phyloP scores from a whole-genome alignment of 495 filamentous ascomycete species.

The Beverwykella pulmonaria region DNA sequence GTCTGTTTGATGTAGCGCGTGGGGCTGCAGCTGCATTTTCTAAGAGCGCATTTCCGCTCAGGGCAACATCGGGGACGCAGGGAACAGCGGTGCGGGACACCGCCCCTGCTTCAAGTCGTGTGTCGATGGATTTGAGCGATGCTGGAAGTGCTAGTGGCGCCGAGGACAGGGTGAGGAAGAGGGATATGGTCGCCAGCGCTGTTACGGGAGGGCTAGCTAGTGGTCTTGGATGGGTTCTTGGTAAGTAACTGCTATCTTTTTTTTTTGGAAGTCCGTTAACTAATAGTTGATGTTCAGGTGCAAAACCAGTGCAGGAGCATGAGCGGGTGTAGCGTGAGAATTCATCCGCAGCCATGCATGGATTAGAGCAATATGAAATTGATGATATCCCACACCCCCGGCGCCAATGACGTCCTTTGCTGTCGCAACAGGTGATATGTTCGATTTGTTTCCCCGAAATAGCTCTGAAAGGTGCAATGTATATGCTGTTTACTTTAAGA shows the following conservation, averaged over 20 bases:
- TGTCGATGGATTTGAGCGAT: constrained; percentile 34
- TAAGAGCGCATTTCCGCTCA: constrained; percentile 62
- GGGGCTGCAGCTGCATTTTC: constrained; percentile 76
- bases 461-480: too few relatives aligned
- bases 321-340: not conserved
- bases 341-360: not conserved
- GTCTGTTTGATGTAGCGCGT: constrained; percentile 87
- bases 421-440: too few relatives aligned
- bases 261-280: not conserved
- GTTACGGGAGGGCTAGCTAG: constrained; percentile 46
- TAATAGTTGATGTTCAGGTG: constrained; percentile 12
- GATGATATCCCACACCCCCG: not conserved
- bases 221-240: constrained; percentile 50
- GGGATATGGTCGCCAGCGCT: constrained; percentile 49
- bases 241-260: constrained; percentile 22
- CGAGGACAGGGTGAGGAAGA: constrained; percentile 46
- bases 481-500: too few relatives aligned
- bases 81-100: not conserved
- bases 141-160: constrained; percentile 36
- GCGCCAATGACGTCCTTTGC: not conserved
- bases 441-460: too few relatives aligned
- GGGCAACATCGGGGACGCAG: constrained; percentile 30
- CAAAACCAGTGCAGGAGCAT: constrained; percentile 13
- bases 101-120: constrained; percentile 3
- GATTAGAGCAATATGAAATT: not conserved